phyloP scores from a whole-genome alignment of 1,284 basidiomycete genomes.

The Puccinia triticina region DNA sequence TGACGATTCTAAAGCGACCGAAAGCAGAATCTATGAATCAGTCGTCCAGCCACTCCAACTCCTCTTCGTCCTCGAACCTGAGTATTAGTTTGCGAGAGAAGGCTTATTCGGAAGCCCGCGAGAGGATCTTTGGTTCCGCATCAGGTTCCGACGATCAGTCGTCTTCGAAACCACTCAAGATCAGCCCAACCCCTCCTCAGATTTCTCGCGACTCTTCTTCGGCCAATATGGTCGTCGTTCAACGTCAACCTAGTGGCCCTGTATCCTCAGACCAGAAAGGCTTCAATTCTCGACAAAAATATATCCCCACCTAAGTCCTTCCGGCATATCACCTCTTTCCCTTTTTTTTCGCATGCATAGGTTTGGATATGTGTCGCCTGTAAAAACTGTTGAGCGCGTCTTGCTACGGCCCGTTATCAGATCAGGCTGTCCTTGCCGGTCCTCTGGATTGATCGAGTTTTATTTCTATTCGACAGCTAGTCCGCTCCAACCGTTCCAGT shows the following conservation, averaged over 20 bases:
- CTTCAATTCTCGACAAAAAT: slow-evolving; percentile 41
- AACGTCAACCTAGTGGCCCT: slow-evolving; percentile 43
- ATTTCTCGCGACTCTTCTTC: background rate
- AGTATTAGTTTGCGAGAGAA: slow-evolving; percentile 29
- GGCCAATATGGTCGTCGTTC: background rate
- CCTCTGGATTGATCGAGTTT: too few species aligned
- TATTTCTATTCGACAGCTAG: too few species aligned
- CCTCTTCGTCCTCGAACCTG: slow-evolving; percentile 4
- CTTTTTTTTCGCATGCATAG: background rate
- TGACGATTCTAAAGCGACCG: slow-evolving; percentile 40
- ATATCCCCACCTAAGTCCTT: background rate
- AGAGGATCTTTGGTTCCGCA: slow-evolving; percentile 25
- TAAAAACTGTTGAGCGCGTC: background rate
- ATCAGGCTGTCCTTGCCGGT: background rate
- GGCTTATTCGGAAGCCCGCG: slow-evolving; percentile 41
- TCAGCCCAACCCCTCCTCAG: background rate
- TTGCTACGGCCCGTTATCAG: background rate
- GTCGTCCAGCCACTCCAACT: background rate
- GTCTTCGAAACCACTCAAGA: background rate
- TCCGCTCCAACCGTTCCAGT: too few species aligned
- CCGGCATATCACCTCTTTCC: background rate
- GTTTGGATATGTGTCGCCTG: background rate
- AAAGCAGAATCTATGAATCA: background rate
- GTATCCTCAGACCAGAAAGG: slow-evolving; percentile 24
- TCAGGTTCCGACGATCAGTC: background rate